phyloP scores from a whole-genome alignment of 768 basidiomycete species.

The Lepiota venenata region DNA sequence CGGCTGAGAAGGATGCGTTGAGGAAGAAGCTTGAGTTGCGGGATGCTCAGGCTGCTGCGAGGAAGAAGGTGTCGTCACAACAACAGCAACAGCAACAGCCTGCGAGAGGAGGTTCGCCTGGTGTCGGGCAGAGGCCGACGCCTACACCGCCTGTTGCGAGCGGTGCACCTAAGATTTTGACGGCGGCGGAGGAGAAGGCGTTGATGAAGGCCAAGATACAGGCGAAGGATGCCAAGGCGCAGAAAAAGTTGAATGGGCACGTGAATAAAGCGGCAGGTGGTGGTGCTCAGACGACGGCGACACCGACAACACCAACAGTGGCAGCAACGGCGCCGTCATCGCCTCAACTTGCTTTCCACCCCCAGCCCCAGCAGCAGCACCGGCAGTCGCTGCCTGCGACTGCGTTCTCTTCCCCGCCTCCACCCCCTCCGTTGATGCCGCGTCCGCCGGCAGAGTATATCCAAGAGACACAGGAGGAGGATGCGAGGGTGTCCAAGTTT shows the following conservation, averaged over 20 bases:
- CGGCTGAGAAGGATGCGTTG: conserved; percentile 54
- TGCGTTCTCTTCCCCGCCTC: conserved; percentile 21
- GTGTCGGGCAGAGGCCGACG: background rate
- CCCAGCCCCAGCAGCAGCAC: conserved; percentile 15
- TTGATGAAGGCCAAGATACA: conserved; percentile 61
- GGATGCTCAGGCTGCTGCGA: conserved; percentile 31
- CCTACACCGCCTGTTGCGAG: conserved; percentile 18
- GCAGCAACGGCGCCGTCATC: background rate
- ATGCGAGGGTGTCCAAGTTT: conserved; percentile 49
- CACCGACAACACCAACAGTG: too few species aligned
- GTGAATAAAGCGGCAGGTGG: background rate
- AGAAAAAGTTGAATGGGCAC: background rate
- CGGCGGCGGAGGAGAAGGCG: conserved; percentile 81
- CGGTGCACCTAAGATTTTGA: conserved; percentile 34
- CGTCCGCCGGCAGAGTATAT: conserved; percentile 80
- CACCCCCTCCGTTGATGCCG: conserved; percentile 72
- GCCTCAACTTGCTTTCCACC: conserved; percentile 8
- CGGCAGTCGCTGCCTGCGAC: conserved; percentile 16
- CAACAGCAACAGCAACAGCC: conserved; percentile 9
- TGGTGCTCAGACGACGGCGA: background rate
- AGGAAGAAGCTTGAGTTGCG: conserved; percentile 55
- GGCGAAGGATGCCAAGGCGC: conserved; percentile 38
- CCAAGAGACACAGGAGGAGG: conserved; percentile 76
- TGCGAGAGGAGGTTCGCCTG: background rate
- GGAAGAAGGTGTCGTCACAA: conserved; percentile 19